Base-by-base conservation (phyloP, 2,329 filamentous ascomycete species). In the Scedosporium aurantiacum region DNA sequence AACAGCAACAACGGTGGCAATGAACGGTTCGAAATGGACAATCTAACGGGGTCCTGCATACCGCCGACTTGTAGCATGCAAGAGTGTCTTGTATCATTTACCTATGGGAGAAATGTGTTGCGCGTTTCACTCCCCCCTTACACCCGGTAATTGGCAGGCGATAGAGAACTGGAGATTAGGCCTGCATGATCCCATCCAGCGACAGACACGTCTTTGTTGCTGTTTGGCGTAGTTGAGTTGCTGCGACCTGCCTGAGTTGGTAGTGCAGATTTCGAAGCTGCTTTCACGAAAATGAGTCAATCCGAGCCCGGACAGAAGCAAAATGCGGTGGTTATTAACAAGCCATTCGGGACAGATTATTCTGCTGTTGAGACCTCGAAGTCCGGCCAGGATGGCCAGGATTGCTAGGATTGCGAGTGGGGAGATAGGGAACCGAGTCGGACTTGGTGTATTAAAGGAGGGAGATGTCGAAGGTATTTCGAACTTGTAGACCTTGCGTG, bases 1-100 rank as follows among this genome's bases (percentile, higher is more conserved):
- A 50, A 60, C 40, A 25, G 10, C 32, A 54, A 25, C 25, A 32
- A 60, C 58, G 58, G 43, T 52, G 58, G 58, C 58, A n/a, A 60
- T 50, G 25, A 60, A 60, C 43, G 41, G 58, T 28, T 25, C 23
- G 32, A 16, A 23, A 57, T 40, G 55, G 16, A 18, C 27, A 57
- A 23, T n/a, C 43, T 47, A n/a, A 47, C 43, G 43, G 43, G 43
- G 43, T 47, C n/a, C 18, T 47, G 18, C n/a, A 47, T 47, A 47
- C 43, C 43, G 18, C 43, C 18, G n/a, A n/a, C 43, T 47, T 21
- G n/a, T 21, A 47, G 10, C 32, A 37, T 37, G 32, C 32, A 37
- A 37, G 32, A 12, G 32, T 37, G 32, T 37, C 32, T 37, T 37
- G 32, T 37, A 37, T 37, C 32, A 37, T 37, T 37, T 37, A 37